Base-by-base conservation (phyloP, 2,329 filamentous ascomycete species). In the Colletotrichum tropicicola region DNA sequence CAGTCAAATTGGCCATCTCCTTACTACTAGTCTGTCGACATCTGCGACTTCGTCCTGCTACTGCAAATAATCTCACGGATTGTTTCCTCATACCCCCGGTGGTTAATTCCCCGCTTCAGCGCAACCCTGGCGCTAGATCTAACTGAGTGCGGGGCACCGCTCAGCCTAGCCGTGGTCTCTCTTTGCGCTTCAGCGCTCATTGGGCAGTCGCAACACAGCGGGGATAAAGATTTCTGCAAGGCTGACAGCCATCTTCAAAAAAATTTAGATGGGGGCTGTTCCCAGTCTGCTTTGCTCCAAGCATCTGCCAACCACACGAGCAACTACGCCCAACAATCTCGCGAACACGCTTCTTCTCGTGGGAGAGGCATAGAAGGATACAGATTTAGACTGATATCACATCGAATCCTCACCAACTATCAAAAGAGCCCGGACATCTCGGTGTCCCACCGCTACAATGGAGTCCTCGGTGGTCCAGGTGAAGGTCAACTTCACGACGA, bases 401-500 rank as follows among this genome's bases (percentile, higher is more conserved):
- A 23, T 27, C 15, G 6, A 13, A 27, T 30, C 15, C 17, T 28
- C 13, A 49, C 5, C 13, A 25, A 32, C 7, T 21, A 35, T 37
- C n/a, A 17, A 21, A 35, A 17, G 35, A 6, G 23, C 13, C 32
- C 19, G 17, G 48, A 41, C 41, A 47, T 60, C 44, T 49, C 15
- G 49, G 30, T n/a, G n/a, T 48, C 49, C 35, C 52, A 48, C 35
- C 45, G 51, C 63, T 64, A 71, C 61, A 39, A 81, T 82, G 79
- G 77, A 77, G 68, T 71, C 79, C 69, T 74, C 77, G 51, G 74
- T 76, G 68, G 77, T 82, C 55, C 89, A 90, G 77, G 83, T 91
- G 67, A 89, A 89, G 78, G 88, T 92, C 66, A 82, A 89, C 77
- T 91, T 92, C 79, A 89, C 85, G 64, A 91, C 89, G 47, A 84